A percentile compares a stretch with the other conserved stretches of the same genome.
Conservation (phyloP, 1,139 yeast species). For the Suhomyces panamericanus region DNA sequence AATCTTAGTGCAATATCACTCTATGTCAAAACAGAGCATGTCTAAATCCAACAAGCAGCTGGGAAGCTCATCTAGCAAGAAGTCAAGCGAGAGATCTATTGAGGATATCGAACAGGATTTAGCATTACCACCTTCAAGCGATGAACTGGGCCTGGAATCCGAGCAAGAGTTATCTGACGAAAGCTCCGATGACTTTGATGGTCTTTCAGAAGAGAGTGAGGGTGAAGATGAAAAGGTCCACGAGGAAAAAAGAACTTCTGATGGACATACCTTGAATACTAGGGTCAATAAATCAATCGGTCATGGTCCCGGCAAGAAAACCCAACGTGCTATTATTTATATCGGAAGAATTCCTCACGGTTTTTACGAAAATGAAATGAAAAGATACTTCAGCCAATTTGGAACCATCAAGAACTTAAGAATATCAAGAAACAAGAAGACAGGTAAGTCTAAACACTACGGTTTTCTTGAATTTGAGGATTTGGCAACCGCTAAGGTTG, state of each 20-base stretch:
- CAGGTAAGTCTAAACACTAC: slow-evolving; percentile 91
- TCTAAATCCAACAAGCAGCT: slow-evolving; percentile 3
- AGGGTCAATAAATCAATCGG: slow-evolving; percentile 19
- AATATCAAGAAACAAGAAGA: slow-evolving; percentile 83
- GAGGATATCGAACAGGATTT: slow-evolving; percentile 35
- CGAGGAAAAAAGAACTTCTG: slow-evolving; percentile 12
- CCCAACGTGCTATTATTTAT: slow-evolving; percentile 67
- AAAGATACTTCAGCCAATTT: slow-evolving; percentile 82
- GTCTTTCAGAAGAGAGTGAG: slow-evolving; percentile 23
- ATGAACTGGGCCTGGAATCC: slow-evolving; percentile 13
- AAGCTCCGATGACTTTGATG: slow-evolving; percentile 24
- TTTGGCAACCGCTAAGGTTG: slow-evolving; percentile 76
- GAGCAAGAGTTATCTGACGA: slow-evolving; percentile 19
- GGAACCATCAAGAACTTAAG: slow-evolving; percentile 79
- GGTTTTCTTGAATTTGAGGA: slow-evolving; percentile 85
- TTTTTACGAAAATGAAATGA: slow-evolving; percentile 81
- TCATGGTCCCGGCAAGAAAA: slow-evolving; percentile 17
- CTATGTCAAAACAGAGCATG: slow-evolving; percentile 3
- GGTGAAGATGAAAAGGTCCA: slow-evolving; percentile 19
- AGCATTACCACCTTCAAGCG: slow-evolving; percentile 30
- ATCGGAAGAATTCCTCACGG: slow-evolving; percentile 93
- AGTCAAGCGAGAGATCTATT: slow-evolving; percentile 21
- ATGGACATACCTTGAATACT: slow-evolving; percentile 20
- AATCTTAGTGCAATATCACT: slow-evolving; percentile 1
- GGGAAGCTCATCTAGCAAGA: background rate